A percentile compares a stretch with the other conserved stretches of the same genome.
These are phyloP conservation scores for Lepidium didymum DNA, from an alignment of 345 rosid genomes.

Conservation along the genomic window DNA sequence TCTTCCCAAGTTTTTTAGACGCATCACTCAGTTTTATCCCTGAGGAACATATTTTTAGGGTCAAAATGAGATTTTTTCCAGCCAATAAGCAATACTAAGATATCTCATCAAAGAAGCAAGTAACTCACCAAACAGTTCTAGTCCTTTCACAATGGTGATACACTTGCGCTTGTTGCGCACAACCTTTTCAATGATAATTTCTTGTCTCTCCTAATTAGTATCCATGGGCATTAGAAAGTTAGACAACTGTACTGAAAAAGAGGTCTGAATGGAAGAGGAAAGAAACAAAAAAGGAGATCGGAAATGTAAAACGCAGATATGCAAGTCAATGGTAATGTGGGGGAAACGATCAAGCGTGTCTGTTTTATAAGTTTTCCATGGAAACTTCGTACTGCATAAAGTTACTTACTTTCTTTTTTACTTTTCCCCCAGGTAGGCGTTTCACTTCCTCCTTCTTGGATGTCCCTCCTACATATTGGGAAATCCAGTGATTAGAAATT, in stretches of 20 bases:
- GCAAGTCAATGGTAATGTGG: background rate
- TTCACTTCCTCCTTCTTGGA: slow-evolving; percentile 74
- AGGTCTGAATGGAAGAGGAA: background rate
- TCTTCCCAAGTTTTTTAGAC: slow-evolving; percentile 89
- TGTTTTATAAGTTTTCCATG: background rate
- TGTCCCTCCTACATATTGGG: slow-evolving; percentile 33
- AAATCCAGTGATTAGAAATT: background rate
- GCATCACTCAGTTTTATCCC: slow-evolving; percentile 94
- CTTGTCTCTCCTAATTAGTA: slow-evolving; percentile 61
- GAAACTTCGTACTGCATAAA: background rate
- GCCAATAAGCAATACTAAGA: background rate
- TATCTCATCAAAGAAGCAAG: background rate
- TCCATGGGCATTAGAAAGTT: background rate
- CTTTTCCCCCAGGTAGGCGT: slow-evolving; percentile 89
- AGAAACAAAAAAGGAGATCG: background rate
- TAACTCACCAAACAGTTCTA: slow-evolving; percentile 84
- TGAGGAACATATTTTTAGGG: slow-evolving; percentile 16
- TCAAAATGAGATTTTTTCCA: slow-evolving; percentile 5
- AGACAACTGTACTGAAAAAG: background rate
- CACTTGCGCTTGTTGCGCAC: slow-evolving; percentile 91
- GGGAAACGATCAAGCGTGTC: background rate
- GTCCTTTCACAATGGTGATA: slow-evolving; percentile 86
- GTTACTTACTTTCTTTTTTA: slow-evolving; percentile 80
- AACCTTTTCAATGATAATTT: slow-evolving; percentile 84
- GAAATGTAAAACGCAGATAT: background rate